phyloP scores from a whole-genome alignment of 2,329 filamentous ascomycete species.

The Epichloe scottii region DNA sequence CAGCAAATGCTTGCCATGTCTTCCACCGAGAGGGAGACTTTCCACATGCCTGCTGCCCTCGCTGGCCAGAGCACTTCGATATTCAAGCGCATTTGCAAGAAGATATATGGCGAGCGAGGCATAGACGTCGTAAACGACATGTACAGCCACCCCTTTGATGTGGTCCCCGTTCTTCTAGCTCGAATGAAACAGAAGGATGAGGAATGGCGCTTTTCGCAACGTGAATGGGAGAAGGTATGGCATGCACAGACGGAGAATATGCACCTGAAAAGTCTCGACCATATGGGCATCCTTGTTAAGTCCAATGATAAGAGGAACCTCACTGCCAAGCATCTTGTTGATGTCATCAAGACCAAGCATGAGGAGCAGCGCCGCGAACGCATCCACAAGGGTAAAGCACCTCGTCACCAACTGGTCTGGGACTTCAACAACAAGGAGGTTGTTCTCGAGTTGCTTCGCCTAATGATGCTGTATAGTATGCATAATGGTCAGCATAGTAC shows the following conservation, averaged over 20 bases:
- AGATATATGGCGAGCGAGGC: constrained; percentile 86
- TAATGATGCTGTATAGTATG: constrained; percentile 52
- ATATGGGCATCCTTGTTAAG: constrained; percentile 87
- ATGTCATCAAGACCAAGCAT: constrained; percentile 82
- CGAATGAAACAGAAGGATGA: constrained; percentile 93
- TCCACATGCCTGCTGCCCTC: constrained; percentile 69
- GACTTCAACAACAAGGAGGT: constrained; percentile 60
- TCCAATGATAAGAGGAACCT: constrained; percentile 83
- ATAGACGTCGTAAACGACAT: constrained; percentile 78
- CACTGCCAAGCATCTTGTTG: constrained; percentile 77
- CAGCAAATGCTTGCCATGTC: constrained; percentile 78
- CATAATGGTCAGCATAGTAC: constrained; percentile 59
- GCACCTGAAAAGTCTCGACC: constrained; percentile 92
- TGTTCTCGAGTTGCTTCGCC: constrained; percentile 47
- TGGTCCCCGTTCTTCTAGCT: constrained; percentile 78
- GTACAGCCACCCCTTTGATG: constrained; percentile 70
- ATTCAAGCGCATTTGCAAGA: constrained; percentile 94
- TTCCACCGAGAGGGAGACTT: constrained; percentile 57
- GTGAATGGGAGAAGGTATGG: constrained; percentile 99
- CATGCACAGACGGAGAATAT: constrained; percentile 88
- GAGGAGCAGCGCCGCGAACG: constrained; percentile 75
- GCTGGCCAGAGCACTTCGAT: constrained; percentile 93
- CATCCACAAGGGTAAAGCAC: constrained; percentile 45
- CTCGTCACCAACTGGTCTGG: constrained; percentile 64
- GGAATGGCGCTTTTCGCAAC: constrained; percentile 92